Percentiles rank a stretch among this genome's conserved stretches.
These are phyloP conservation scores for Calonectria hawksworthii DNA, from an alignment of 2,329 filamentous ascomycete species.

Conservation along the genomic window DNA sequence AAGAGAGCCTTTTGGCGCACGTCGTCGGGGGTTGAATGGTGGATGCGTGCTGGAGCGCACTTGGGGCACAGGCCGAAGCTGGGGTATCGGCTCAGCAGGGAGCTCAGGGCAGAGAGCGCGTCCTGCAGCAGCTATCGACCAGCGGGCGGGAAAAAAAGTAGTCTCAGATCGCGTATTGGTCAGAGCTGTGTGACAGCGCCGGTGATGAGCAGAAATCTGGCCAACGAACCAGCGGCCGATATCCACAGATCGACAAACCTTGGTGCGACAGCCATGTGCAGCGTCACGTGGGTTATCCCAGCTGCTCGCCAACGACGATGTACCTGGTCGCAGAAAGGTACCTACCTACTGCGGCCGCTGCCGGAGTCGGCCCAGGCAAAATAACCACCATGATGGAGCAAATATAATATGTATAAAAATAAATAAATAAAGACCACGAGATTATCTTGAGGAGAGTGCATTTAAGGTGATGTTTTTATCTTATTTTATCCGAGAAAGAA, in stretches of 20 bases:
- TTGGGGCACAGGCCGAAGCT: conserved; percentile 2
- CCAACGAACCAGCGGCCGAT: conserved; percentile 32
- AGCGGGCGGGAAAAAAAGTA: conserved; percentile 22
- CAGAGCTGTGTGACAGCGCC: conserved; percentile 37
- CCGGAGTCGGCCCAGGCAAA: too few relatives aligned
- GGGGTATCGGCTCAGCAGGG: conserved; percentile 10
- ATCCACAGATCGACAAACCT: conserved; percentile 18
- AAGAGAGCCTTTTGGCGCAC: neutral
- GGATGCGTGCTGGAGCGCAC: neutral
- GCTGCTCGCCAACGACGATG: neutral
- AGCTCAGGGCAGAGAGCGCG: conserved; percentile 8
- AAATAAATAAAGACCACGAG: too few relatives aligned
- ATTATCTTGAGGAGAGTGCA: too few relatives aligned
- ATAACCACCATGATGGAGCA: too few relatives aligned
- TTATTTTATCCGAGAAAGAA: too few relatives aligned
- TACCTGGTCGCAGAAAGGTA: neutral
- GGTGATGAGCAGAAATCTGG: conserved; percentile 33
- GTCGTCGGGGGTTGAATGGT: neutral
- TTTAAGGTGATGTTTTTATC: too few relatives aligned
- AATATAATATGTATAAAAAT: too few relatives aligned
- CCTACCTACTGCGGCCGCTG: too few relatives aligned
- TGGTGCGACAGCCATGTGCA: conserved; percentile 21
- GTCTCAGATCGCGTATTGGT: conserved; percentile 39
- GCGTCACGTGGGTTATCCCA: conserved; percentile 35
- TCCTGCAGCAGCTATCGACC: conserved; percentile 36